Percentiles rank a stretch among this genome's conserved stretches.
Conservation (phyloP, 805 yeast genomes). For the Kodamaea sagamina region DNA sequence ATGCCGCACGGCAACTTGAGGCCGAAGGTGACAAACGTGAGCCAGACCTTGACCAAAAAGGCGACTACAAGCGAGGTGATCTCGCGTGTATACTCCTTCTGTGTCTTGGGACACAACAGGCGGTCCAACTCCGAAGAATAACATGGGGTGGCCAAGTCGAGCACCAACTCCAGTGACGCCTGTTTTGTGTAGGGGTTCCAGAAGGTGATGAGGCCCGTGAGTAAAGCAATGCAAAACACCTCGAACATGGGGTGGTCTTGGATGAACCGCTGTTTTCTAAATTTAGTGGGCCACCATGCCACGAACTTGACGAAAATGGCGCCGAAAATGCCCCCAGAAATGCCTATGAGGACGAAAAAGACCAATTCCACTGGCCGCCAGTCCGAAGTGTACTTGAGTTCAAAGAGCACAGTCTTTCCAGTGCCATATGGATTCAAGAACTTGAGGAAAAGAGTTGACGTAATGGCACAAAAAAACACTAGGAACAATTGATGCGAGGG, state of each 20-base stretch:
- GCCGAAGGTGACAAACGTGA: constrained; percentile 58
- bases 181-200: constrained; percentile 51
- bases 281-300: constrained; percentile 46
- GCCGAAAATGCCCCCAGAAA: constrained; percentile 56
- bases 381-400: constrained; percentile 50
- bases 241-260: constrained; percentile 45
- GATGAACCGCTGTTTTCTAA: constrained; percentile 34
- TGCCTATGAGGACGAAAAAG: constrained; percentile 49
- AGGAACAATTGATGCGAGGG: constrained; percentile 57
- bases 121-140: constrained; percentile 25
- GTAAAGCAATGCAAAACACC: constrained; percentile 43
- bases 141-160: constrained; percentile 54
- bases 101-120: constrained; percentile 31
- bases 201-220: constrained; percentile 50
- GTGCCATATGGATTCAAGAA: constrained; percentile 61
- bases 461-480: constrained; percentile 57
- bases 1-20: constrained; percentile 61
- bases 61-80: constrained; percentile 40
- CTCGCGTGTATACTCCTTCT: constrained; percentile 31
- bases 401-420: constrained; percentile 58
- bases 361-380: constrained; percentile 53
- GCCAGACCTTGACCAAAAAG: constrained; percentile 42
- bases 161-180: constrained; percentile 51
- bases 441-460: constrained; percentile 52
- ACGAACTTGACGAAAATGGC: constrained; percentile 50